Evolutionary conservation across 1,284 basidiomycete genomes (phyloP).

Genomic region (Phellopilus nigrolimitatus): DNA sequence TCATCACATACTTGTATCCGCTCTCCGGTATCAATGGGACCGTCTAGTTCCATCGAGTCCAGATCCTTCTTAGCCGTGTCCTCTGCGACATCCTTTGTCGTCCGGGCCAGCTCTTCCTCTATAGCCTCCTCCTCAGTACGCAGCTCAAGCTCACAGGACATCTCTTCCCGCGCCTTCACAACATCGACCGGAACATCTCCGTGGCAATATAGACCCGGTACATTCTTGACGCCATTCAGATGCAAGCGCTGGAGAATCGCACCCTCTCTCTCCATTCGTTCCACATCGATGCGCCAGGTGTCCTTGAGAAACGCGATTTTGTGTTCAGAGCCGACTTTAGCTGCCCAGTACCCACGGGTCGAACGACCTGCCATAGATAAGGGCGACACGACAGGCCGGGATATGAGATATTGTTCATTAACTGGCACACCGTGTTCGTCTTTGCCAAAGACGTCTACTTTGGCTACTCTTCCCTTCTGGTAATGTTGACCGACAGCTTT

Average conservation of each 20-base stretch:
- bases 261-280: slow-evolving; percentile 19
- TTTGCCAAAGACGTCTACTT: neutral
- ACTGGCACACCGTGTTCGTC: too few relatives aligned
- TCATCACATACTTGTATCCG: too few relatives aligned
- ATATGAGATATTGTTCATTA: slow-evolving; percentile 5
- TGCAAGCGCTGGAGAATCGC: slow-evolving; percentile 11
- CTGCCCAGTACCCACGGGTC: neutral
- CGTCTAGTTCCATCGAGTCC: too few relatives aligned
- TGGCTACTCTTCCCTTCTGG: neutral
- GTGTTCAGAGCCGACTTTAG: neutral
- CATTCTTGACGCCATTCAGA: neutral
- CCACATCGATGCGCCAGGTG: slow-evolving; percentile 22
- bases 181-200: too few relatives aligned
- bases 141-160: neutral
- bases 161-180: too few relatives aligned
- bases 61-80: too few relatives aligned
- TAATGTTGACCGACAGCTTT: neutral
- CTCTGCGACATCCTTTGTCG: too few relatives aligned
- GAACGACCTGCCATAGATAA: too few relatives aligned
- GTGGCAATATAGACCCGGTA: neutral
- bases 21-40: too few relatives aligned
- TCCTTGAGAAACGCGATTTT: slow-evolving; percentile 26
- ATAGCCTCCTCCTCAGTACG: neutral
- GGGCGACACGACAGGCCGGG: neutral
- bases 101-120: neutral